phyloP scores from a whole-genome alignment of 768 basidiomycete genomes.

The Pleurotus tuoliensis region DNA sequence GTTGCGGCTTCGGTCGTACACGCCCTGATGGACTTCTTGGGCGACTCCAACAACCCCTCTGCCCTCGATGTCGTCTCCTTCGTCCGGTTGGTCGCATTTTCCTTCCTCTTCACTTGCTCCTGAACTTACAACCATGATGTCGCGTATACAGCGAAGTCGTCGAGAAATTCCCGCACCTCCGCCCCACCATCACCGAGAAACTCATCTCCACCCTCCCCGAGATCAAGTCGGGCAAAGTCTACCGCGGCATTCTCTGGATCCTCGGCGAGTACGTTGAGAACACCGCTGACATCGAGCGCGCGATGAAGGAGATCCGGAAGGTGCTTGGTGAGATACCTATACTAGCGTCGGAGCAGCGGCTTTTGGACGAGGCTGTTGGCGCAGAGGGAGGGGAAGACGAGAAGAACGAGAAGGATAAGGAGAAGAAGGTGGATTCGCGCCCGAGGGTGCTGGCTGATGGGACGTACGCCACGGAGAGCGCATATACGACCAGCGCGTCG shows the following conservation, averaged over 20 bases:
- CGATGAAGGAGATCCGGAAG: conserved; percentile 81
- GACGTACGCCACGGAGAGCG: conserved; percentile 96
- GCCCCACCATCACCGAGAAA: conserved; percentile 79
- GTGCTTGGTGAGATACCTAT: conserved; percentile 98
- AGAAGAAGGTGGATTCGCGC: conserved; percentile 45
- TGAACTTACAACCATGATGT: not conserved
- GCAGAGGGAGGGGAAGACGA: conserved; percentile 36
- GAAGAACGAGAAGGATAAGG: conserved; percentile 40
- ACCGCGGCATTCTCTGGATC: conserved; percentile 95
- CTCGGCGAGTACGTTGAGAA: conserved; percentile 91
- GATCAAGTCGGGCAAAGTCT: conserved; percentile 88
- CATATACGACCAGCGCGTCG: conserved; percentile 58
- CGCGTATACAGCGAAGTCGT: conserved; percentile 72
- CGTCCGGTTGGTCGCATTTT: conserved; percentile 31
- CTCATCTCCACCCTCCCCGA: conserved; percentile 43
- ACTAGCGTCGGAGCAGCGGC: conserved; percentile 80
- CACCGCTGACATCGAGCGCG: conserved; percentile 60
- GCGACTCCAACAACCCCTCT: conserved; percentile 91
- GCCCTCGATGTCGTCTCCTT: conserved; percentile 90
- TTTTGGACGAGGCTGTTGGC: conserved; percentile 71
- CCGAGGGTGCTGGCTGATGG: conserved; percentile 91
- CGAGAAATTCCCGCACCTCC: conserved; percentile 91
- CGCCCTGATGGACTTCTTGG: conserved; percentile 89
- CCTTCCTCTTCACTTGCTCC: not conserved
- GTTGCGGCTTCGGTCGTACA: conserved; percentile 95